A percentile compares a stretch with the other conserved stretches of the same genome.
Conservation (phyloP, 2,329 filamentous ascomycete genomes). For the Tolypocladium nubicola region DNA sequence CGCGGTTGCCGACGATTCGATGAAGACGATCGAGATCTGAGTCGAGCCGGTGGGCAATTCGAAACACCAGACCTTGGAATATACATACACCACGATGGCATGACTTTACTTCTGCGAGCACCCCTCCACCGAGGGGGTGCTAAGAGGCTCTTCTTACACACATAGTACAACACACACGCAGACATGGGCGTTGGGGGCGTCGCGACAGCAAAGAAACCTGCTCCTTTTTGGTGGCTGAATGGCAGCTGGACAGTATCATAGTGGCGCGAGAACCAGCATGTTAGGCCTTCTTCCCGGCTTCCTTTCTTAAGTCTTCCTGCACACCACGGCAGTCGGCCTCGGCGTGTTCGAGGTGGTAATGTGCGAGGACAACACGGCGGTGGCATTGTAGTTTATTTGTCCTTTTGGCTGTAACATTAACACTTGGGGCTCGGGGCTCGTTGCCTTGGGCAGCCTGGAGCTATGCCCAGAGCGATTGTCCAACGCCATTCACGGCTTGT, state of each 20-base stretch:
- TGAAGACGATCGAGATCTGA: conserved; percentile 54
- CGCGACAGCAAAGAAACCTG: conserved; percentile 5
- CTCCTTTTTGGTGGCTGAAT: neutral
- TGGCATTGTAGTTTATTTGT: neutral
- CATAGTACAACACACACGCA: neutral
- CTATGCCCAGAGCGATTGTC: neutral
- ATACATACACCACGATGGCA: conserved; percentile 15
- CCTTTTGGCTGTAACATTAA: neutral
- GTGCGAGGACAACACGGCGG: neutral
- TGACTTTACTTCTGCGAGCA: conserved; percentile 6
- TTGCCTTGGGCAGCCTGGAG: neutral
- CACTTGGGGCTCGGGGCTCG: neutral
- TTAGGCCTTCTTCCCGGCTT: neutral
- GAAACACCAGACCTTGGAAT: neutral
- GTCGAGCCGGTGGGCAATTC: neutral
- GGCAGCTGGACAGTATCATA: neutral
- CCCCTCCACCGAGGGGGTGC: neutral
- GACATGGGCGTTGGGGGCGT: conserved; percentile 8
- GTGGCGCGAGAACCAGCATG: neutral
- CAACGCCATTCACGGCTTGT: neutral
- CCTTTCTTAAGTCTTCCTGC: neutral
- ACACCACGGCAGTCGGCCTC: neutral
- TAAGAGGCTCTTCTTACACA: neutral
- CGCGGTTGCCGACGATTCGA: conserved; percentile 35
- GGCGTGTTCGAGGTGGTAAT: neutral